Conservation (phyloP, 768 basidiomycete species). For the Mycena filopes region DNA sequence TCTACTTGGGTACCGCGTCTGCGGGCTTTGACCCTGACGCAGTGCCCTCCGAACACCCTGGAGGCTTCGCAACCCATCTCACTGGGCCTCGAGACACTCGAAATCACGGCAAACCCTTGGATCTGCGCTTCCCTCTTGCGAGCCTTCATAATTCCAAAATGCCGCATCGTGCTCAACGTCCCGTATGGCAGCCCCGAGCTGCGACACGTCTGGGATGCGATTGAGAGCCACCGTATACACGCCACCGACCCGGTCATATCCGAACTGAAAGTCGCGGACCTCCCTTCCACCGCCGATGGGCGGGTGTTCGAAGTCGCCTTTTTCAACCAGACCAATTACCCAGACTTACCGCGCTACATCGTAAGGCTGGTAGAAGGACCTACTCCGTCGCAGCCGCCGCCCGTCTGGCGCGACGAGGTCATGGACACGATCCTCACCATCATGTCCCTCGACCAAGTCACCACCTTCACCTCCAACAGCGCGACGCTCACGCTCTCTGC, state of each 20-base stretch:
- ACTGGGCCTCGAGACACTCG: slow-evolving; percentile 6
- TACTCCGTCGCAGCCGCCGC: neutral
- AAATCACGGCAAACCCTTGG: neutral
- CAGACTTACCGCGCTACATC: neutral
- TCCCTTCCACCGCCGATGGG: neutral
- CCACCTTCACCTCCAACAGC: slow-evolving; percentile 4
- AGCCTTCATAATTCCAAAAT: neutral
- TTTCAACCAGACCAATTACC: neutral
- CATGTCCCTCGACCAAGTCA: slow-evolving; percentile 11
- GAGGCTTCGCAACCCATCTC: neutral
- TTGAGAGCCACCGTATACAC: slow-evolving; percentile 13
- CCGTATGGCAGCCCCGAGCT: neutral
- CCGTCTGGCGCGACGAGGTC: slow-evolving; percentile 6
- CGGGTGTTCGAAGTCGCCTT: slow-evolving; percentile 1
- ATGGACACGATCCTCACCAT: neutral
- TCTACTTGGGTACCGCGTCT: slow-evolving; percentile 6
- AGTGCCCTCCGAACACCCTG: neutral
- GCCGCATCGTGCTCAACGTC: slow-evolving; percentile 8
- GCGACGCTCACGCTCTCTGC: neutral
- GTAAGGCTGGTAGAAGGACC: neutral
- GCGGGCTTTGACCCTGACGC: slow-evolving; percentile 2
- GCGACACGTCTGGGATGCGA: slow-evolving; percentile 5
- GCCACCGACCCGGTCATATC: neutral
- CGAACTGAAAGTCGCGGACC: slow-evolving; percentile 4
- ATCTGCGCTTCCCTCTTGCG: neutral